Evolutionary conservation across 495 filamentous ascomycete species (phyloP).

Genomic region (Aspergillus incahuasiensis): DNA sequence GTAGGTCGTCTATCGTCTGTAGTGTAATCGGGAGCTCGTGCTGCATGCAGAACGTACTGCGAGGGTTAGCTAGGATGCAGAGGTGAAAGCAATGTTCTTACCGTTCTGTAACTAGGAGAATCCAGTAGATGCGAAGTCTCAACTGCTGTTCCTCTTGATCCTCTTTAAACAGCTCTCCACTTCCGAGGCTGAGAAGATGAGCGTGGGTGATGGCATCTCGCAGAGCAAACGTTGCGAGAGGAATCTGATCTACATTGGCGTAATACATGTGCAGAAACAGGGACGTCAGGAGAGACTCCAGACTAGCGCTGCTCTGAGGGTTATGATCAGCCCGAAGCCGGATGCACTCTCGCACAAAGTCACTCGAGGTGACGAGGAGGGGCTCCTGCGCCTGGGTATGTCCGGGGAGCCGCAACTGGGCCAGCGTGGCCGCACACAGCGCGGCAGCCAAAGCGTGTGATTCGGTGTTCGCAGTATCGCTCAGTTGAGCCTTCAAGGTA

Average conservation of each 20-base stretch:
- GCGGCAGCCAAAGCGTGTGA: conserved; percentile 6
- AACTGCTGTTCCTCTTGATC: conserved; percentile 4
- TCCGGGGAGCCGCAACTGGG: conserved; percentile 5
- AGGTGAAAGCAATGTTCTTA: not conserved
- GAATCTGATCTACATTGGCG: conserved; percentile 9
- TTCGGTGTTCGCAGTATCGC: not conserved
- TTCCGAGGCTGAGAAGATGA: conserved; percentile 6
- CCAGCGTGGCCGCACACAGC: conserved; percentile 10
- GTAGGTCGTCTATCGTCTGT: conserved; percentile 9
- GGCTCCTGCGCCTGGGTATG: conserved; percentile 1
- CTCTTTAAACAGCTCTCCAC: not conserved
- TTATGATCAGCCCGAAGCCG: conserved; percentile 1
- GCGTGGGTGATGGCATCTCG: conserved; percentile 8
- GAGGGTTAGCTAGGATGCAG: not conserved
- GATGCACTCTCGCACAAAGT: conserved; percentile 10
- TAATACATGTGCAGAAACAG: conserved; percentile 15
- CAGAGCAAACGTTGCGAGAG: conserved; percentile 7
- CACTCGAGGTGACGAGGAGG: not conserved
- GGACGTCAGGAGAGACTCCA: conserved; percentile 10
- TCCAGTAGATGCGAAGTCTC: conserved; percentile 8
- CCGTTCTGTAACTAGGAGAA: conserved; percentile 10
- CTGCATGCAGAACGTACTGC: conserved; percentile 14
- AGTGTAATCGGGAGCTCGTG: conserved; percentile 10
- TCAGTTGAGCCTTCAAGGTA: not conserved
- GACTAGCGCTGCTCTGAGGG: not conserved